Base-by-base conservation (phyloP, 1,139 yeast genomes). In the Candida tetrigidarum region DNA sequence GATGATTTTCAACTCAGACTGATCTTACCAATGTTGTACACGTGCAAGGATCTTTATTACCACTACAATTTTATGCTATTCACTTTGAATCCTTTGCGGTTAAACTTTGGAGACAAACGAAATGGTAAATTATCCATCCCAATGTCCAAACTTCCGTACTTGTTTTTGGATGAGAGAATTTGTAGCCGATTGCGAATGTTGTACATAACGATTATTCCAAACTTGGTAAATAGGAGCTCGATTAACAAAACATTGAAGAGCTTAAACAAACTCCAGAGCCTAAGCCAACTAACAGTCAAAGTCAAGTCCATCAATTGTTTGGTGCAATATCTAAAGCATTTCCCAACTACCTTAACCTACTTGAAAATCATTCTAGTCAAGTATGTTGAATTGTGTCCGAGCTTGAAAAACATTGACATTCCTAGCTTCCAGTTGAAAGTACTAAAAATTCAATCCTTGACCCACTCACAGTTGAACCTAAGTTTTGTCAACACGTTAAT, bases 21-120 rank as follows among this genome's bases (percentile, higher is more conserved):
- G 36, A 30, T 51, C 8, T 23, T 44, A 39, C 45, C 53, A 12
- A 42, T 56, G 37, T 32, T 56, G 18, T 48, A 37, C 20, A 54
- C 59, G 6, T 56, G 59, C 45, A 50, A 45, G 36, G 34, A 41
- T 10, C 15, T 55, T 19, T 56, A 55, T 42, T 22, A 37, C 8
- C 23, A 33, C 11, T 47, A 48, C 39, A 41, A 46, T 16, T 44
- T 51, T 28, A 49, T 56, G 50, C 29, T 52, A 27, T 55, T 48
- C 37, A 48, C 51, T 1, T 41, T 56, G 16, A 39, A 41, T 19
- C 58, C 59, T 4, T 33, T 54, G 2, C 34, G 43, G 5, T 20
- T 52, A 10, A 36, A 19, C 14, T 19, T 26, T n/a, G 33, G 37
- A 18, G 37, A 10, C 6, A 5, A 12, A 6, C 20, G 29, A 23